phyloP scores from a whole-genome alignment of 2,329 filamentous ascomycete genomes.

The Penicillium paneum region DNA sequence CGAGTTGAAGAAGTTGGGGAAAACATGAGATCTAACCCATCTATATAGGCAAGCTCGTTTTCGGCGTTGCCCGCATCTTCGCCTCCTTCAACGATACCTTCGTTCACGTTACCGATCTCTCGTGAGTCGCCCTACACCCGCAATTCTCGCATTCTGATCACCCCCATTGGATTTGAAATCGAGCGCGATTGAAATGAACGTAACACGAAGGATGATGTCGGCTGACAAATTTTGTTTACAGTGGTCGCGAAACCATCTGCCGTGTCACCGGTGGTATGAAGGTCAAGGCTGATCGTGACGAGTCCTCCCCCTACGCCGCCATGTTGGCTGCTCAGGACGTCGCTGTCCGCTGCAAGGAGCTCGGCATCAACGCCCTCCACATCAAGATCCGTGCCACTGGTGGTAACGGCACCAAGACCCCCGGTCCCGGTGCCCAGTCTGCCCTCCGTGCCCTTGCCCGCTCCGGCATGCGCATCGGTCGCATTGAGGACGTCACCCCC shows the following conservation, averaged over 20 bases:
- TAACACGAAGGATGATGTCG: conserved; percentile 42
- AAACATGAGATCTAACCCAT: not conserved
- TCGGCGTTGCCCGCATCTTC: conserved; percentile 97
- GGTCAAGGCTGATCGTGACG: conserved; percentile 99
- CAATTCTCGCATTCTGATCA: conserved; percentile 1
- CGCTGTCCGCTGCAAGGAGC: conserved; percentile 82
- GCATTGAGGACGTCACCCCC: conserved; percentile 99
- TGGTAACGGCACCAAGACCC: conserved; percentile 99
- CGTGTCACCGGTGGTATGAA: conserved; percentile 99
- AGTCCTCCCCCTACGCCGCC: conserved; percentile 98
- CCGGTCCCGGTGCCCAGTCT: conserved; percentile 97
- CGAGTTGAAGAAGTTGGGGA: not conserved
- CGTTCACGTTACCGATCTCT: conserved; percentile 99
- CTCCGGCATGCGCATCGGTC: conserved; percentile 99
- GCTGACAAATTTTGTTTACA: conserved; percentile 60
- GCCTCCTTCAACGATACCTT: conserved; percentile 91
- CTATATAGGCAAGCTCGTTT: conserved; percentile 81
- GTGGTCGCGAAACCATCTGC: conserved; percentile 99
- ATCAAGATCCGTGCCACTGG: conserved; percentile 99
- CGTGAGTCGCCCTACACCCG: conserved; percentile 52
- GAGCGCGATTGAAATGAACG: not conserved
- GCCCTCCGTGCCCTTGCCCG: conserved; percentile 97
- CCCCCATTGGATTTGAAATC: conserved; percentile 5
- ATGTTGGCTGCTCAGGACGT: conserved; percentile 99
- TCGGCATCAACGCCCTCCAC: conserved; percentile 92